Conservation (phyloP, 345 rosid species). For the Passiflora organensis region DNA sequence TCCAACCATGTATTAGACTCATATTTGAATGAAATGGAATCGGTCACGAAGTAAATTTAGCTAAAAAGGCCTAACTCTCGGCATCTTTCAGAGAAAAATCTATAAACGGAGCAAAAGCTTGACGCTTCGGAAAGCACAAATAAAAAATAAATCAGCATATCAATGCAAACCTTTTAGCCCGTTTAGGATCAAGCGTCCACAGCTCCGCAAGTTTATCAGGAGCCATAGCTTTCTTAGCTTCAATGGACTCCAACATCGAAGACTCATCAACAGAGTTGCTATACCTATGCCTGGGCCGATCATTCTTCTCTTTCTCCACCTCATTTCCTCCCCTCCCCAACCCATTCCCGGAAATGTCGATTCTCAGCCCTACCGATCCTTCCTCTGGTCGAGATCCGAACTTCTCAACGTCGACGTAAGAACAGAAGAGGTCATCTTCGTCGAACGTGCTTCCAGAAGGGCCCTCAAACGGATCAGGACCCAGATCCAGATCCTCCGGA, state of each 20-base stretch:
- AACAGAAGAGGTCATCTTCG: slow-evolving; percentile 23
- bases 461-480: slow-evolving; percentile 8
- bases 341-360: slow-evolving; percentile 28
- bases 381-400: slow-evolving; percentile 39
- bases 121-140: too few species aligned
- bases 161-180: slow-evolving; percentile 99
- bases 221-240: slow-evolving; percentile 95
- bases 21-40: too few species aligned
- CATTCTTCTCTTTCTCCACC: slow-evolving; percentile 1
- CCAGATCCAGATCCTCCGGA: slow-evolving; percentile 21
- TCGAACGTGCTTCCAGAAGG: slow-evolving; percentile 15
- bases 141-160: too few species aligned
- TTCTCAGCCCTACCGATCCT: slow-evolving; percentile 15
- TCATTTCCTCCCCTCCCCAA: not conserved
- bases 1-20: too few species aligned
- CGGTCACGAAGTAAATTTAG: too few species aligned
- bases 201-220: slow-evolving; percentile 85
- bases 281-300: slow-evolving; percentile 62
- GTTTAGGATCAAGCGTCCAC: slow-evolving; percentile 76
- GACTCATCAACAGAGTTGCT: slow-evolving; percentile 81
- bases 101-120: too few species aligned
- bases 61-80: too few species aligned
- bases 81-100: too few species aligned
- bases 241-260: slow-evolving; percentile 48
- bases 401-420: slow-evolving; percentile 29